phyloP scores from a whole-genome alignment of 257 asterid genomes.

The Penstemon davidsonii region DNA sequence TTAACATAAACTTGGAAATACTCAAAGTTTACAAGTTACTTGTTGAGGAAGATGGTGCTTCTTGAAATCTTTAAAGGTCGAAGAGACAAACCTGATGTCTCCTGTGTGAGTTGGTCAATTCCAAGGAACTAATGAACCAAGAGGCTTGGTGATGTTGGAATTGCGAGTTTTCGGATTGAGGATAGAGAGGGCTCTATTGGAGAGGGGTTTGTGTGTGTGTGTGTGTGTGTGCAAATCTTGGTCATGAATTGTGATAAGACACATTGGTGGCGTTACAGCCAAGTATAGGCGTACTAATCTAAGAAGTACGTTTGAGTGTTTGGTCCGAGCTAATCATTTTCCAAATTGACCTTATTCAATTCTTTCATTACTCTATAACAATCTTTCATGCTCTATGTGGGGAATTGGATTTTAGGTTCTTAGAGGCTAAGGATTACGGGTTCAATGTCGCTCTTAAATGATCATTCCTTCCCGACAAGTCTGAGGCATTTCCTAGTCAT shows the following conservation, averaged over 20 bases:
- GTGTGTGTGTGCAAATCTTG: not conserved
- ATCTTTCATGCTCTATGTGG: too few relatives aligned
- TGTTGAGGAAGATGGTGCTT: too few relatives aligned
- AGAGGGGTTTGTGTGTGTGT: not conserved
- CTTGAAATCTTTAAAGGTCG: not conserved
- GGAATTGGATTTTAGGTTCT: too few relatives aligned
- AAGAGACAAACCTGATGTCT: not conserved
- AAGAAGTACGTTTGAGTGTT: not conserved
- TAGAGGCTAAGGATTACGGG: too few relatives aligned
- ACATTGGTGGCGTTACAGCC: too few relatives aligned
- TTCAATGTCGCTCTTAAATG: too few relatives aligned
- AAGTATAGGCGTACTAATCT: too few relatives aligned
- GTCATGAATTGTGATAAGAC: not conserved
- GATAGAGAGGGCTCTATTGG: not conserved
- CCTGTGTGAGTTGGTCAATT: slow-evolving; percentile 6
- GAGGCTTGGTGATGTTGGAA: not conserved
- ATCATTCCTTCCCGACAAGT: too few relatives aligned
- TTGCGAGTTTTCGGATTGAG: not conserved
- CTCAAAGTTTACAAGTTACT: too few relatives aligned
- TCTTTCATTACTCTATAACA: too few relatives aligned
- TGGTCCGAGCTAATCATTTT: not conserved
- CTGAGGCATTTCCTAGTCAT: not conserved
- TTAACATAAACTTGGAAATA: not conserved
- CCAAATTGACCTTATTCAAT: not conserved
- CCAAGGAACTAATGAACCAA: not conserved